Evolutionary conservation across 2,329 filamentous ascomycete species (phyloP).

Genomic region (Capronia epimyces): DNA sequence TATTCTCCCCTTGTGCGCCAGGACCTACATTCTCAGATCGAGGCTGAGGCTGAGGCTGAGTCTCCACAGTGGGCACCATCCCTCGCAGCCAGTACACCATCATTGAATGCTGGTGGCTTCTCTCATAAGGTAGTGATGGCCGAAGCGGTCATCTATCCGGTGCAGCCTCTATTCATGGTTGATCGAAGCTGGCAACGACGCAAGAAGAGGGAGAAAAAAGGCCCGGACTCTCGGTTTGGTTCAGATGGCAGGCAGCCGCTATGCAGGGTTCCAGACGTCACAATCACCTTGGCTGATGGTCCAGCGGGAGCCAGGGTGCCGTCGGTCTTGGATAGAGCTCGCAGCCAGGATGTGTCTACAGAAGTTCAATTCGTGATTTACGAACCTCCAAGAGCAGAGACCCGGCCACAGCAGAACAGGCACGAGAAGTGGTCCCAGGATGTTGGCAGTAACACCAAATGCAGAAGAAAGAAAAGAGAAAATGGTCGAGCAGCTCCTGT

Average conservation of each 20-base stretch:
- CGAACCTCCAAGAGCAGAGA: slow-evolving; percentile 5
- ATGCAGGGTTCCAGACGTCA: slow-evolving; percentile 18
- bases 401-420: neutral
- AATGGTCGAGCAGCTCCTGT: neutral
- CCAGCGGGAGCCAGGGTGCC: neutral
- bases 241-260: slow-evolving; percentile 1
- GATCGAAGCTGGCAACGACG: slow-evolving; percentile 23
- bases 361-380: slow-evolving; percentile 11
- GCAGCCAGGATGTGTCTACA: neutral
- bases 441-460: neutral
- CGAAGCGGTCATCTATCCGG: slow-evolving; percentile 19
- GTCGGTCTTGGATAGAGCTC: neutral
- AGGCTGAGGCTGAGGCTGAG: too few relatives aligned
- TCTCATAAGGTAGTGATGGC: slow-evolving; percentile 7
- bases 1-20: too few relatives aligned
- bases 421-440: neutral
- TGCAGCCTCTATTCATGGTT: slow-evolving; percentile 23
- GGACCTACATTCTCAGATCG: too few relatives aligned
- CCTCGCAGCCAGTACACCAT: too few relatives aligned
- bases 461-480: neutral
- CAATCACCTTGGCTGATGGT: slow-evolving; percentile 8
- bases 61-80: too few relatives aligned
- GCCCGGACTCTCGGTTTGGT: neutral
- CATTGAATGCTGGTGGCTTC: neutral
- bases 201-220: slow-evolving; percentile 9